Percentiles rank a stretch among this genome's conserved stretches.
These are phyloP conservation scores for Salix koriyanagi DNA, from an alignment of 345 rosid genomes.

Conservation along the genomic window DNA sequence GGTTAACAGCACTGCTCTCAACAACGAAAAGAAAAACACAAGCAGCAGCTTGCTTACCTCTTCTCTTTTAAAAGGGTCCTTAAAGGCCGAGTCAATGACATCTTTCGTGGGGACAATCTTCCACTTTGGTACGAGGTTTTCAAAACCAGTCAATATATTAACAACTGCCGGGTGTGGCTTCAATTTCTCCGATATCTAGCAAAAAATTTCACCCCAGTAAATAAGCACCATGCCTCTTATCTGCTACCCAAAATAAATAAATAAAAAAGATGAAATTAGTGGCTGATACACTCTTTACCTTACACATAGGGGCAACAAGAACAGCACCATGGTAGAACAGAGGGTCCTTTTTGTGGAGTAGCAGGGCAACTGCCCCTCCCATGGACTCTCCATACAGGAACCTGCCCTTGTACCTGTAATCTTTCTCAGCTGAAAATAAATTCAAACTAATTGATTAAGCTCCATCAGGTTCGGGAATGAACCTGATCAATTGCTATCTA, in stretches of 20 bases:
- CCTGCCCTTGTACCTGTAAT: constrained; percentile 66
- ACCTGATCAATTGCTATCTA: background rate
- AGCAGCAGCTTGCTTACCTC: constrained; percentile 33
- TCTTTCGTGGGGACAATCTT: constrained; percentile 93
- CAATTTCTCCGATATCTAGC: constrained; percentile 85
- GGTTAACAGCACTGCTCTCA: too few species aligned
- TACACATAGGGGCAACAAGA: constrained; percentile 98
- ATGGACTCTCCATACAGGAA: constrained; percentile 96
- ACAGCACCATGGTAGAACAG: constrained; percentile 80
- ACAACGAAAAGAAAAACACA: background rate
- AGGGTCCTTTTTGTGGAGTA: constrained; percentile 80
- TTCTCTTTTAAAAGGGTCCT: constrained; percentile 79
- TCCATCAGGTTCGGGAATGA: background rate
- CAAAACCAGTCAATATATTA: constrained; percentile 70
- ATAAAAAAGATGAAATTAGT: too few species aligned
- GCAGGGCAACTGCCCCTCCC: constrained; percentile 94
- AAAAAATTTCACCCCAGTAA: background rate
- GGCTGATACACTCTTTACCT: constrained; percentile 37
- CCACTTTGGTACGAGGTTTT: constrained; percentile 89
- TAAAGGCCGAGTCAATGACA: constrained; percentile 73
- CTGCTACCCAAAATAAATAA: too few species aligned
- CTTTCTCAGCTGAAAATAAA: constrained; percentile 51
- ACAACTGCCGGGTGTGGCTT: constrained; percentile 89
- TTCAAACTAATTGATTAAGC: background rate
- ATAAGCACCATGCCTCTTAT: too few species aligned